Percentiles rank a stretch among this genome's conserved stretches.
Conservation (phyloP, 202 grass and related monocot genomes). For the Miscanthus sacchariflorus region DNA sequence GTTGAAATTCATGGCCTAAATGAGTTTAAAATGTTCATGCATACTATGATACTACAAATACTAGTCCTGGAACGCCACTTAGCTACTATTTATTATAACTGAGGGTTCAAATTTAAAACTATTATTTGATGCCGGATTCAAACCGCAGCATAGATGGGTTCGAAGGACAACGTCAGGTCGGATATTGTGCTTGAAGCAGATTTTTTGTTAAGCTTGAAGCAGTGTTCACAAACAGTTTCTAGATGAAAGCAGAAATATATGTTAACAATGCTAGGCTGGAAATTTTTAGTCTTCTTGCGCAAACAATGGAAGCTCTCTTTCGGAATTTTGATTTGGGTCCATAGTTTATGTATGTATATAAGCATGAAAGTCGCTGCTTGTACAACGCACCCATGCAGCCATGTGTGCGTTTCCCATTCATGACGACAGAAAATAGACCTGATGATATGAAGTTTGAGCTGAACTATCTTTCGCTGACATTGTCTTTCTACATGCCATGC, state of each 20-base stretch:
- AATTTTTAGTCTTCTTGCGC: neutral
- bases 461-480: too few relatives aligned
- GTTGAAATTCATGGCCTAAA: too few relatives aligned
- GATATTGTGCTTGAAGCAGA: too few relatives aligned
- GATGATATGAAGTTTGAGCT: neutral
- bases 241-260: neutral
- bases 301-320: neutral
- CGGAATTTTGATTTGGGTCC: neutral
- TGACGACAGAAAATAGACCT: neutral
- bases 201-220: too few relatives aligned
- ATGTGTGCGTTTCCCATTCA: neutral
- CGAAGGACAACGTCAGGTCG: too few relatives aligned
- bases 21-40: too few relatives aligned
- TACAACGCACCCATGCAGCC: neutral
- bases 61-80: too few relatives aligned
- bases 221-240: neutral
- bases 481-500: neutral
- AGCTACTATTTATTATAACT: too few relatives aligned
- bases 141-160: too few relatives aligned
- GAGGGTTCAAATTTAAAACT: too few relatives aligned
- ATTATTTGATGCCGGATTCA: too few relatives aligned
- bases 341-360: neutral
- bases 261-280: neutral
- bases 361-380: neutral
- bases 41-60: too few relatives aligned